These are phyloP conservation scores for Naganishia vishniacii DNA, from an alignment of 768 basidiomycete species.

Conservation along the genomic window DNA sequence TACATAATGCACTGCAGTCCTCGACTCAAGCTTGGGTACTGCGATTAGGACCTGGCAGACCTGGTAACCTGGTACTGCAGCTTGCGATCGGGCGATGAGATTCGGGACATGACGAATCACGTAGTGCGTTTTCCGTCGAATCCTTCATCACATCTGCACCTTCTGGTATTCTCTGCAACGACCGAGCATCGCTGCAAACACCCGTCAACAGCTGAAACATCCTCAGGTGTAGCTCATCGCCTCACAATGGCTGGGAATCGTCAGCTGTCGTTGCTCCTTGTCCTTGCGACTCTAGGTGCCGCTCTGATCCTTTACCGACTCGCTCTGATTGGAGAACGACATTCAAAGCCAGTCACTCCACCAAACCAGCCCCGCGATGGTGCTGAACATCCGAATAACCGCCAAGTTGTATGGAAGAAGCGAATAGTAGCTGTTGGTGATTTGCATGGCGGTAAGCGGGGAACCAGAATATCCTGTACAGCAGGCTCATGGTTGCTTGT, in stretches of 20 bases:
- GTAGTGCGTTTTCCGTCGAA: no score
- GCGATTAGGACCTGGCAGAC: no score
- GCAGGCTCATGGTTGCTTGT: background rate
- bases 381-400: background rate
- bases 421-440: slow-evolving; percentile 82
- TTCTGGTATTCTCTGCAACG: no score
- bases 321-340: background rate
- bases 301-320: slow-evolving; percentile 24
- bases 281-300: slow-evolving; percentile 21
- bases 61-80: no score
- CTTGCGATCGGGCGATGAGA: no score
- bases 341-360: background rate
- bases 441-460: slow-evolving; percentile 61
- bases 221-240: no score
- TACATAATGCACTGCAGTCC: no score
- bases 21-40: no score
- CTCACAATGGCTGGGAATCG: background rate
- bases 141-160: no score
- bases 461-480: background rate
- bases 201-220: no score
- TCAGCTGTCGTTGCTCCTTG: slow-evolving; percentile 20
- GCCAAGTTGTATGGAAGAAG: slow-evolving; percentile 19
- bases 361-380: background rate
- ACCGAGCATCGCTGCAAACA: no score
- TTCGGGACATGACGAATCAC: no score